Percentiles rank a stretch among this genome's conserved stretches.
These are phyloP conservation scores for Cordyceps sp. DNA, from an alignment of 2,329 filamentous ascomycete species.

Conservation along the genomic window DNA sequence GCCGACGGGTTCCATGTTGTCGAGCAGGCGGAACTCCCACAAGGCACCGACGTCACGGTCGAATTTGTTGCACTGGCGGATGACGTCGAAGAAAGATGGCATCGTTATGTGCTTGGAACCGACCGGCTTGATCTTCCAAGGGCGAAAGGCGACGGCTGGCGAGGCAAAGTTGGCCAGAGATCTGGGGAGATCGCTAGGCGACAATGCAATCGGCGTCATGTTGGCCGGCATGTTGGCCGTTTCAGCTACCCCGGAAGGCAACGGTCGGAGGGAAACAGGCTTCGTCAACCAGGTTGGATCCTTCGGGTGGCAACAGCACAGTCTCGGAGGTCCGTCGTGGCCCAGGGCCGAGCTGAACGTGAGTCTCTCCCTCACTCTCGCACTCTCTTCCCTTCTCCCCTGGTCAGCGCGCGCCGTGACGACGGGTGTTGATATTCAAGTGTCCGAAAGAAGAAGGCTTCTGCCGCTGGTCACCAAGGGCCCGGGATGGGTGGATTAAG, in stretches of 20 bases:
- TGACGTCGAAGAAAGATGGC: slow-evolving; percentile 7
- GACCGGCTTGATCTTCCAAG: slow-evolving; percentile 1
- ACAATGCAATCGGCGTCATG: slow-evolving; percentile 1
- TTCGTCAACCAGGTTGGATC: no score
- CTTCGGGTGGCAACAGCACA: no score
- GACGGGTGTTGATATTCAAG: no score
- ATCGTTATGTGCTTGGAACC: background rate
- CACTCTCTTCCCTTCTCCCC: no score
- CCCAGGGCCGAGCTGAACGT: no score
- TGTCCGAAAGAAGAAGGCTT: no score
- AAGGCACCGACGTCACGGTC: slow-evolving; percentile 5
- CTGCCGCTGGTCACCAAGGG: no score
- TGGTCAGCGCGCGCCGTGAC: no score
- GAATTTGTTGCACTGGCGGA: slow-evolving; percentile 11
- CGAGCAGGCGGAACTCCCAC: slow-evolving; percentile 9
- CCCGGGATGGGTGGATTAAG: no score
- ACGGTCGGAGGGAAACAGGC: background rate
- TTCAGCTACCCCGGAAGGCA: background rate
- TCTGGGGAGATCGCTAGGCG: background rate
- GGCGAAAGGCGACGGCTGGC: slow-evolving; percentile 1
- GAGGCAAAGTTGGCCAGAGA: background rate
- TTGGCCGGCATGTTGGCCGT: background rate
- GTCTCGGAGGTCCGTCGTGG: no score
- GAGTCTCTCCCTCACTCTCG: no score
- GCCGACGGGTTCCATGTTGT: slow-evolving; percentile 8